Evolutionary conservation across 2,329 filamentous ascomycete genomes (phyloP), one percentile per base, ranked within the genome.

Genomic region (Karstenula rhodostoma): DNA sequence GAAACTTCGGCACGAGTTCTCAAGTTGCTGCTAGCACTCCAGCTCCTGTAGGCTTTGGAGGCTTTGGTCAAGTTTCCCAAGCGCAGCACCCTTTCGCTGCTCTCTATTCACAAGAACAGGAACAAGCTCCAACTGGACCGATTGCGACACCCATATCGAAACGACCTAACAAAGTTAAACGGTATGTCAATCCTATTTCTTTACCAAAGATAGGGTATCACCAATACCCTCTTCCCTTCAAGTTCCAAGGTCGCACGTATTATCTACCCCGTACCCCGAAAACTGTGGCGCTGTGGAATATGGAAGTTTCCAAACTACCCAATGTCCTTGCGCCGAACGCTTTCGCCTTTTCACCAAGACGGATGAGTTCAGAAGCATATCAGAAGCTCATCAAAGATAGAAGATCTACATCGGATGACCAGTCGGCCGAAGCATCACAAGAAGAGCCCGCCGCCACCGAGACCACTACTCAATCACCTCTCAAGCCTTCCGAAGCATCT

Each of bases 1-100:
- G 19, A 25, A 22, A 32, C 44, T 42, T 56, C 19, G 49, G 56
- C 37, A 15, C 47, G n/a, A 49, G 17, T 12, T 19, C 43, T 19
- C 43, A 27, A 42, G 32, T 10, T 19, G 40, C 49, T 22, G 27
- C 50, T 2, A 33, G 25, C 35, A 54, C 29, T 23, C 32, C 56
- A 15, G 56, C 56, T 33, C 57, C 57, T 25, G n/a, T 19, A 12
- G 49, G 50, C 57, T 55, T 55, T 22, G 29, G 33, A 44, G 23
- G 27, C 9, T 44, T 44, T 33, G 51, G 40, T 27, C 51, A 44
- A 22, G 3, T 19, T 23, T 44, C 37, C 8, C 37, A 54, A 12
- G 15, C 25, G 3, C 50, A 42, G 22, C 19, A 12, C 13, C 22
- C 52, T 42, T 32, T 4, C n/a, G 15, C 35, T 19, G 22, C 4